Evolutionary conservation across 371 early-diverging fungal species (phyloP), one percentile per base, ranked within the genome.

Genomic region (Synchytrium microbalum): DNA sequence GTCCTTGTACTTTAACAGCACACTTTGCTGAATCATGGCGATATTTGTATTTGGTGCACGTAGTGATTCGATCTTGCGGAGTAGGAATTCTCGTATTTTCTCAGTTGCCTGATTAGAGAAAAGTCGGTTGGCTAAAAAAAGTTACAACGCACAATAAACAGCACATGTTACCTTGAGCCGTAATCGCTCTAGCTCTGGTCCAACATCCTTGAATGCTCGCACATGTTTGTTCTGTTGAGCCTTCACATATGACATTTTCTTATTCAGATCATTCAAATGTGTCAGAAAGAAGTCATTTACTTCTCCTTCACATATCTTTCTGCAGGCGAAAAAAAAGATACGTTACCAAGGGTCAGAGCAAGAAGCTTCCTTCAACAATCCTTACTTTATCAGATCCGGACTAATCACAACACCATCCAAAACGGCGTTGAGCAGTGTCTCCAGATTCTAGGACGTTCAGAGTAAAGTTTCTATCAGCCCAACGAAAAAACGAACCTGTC

Each of bases 41-140:
- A 95, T 85, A 67, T 95, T 96, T 59, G 95, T 89, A 72, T 88
- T 92, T 13, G 92, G 90, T 30, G 88, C 81, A 57, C 89, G 83
- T 57, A 96, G 77, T 0, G 86, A 81, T 60, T 92, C 88, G 64
- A 94, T 89, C 64, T 88, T 86, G 30, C 85, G 82, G 16, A 93
- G 72, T 60, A 95, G 79, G 61, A 91, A 95, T 54, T 92, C 89
- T 10, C 93, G 86, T 54, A 92, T 87, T 65, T 88, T 89, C 24
- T 86, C 83, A 1, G 89, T 81, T 2, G 93, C 88, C 79, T 78
- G 25, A 32, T 2, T n/a, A 8, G 32, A 64, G 2, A 52, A 16
- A 24, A 54, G 23, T 16, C 24, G 5, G 58, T 51, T 25, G 5
- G 31, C 23, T 23, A 5, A 28, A 30, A 5, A 38, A n/a, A n/a